Conservation (phyloP, 1,284 basidiomycete genomes). For the Thelephora terrestris region DNA sequence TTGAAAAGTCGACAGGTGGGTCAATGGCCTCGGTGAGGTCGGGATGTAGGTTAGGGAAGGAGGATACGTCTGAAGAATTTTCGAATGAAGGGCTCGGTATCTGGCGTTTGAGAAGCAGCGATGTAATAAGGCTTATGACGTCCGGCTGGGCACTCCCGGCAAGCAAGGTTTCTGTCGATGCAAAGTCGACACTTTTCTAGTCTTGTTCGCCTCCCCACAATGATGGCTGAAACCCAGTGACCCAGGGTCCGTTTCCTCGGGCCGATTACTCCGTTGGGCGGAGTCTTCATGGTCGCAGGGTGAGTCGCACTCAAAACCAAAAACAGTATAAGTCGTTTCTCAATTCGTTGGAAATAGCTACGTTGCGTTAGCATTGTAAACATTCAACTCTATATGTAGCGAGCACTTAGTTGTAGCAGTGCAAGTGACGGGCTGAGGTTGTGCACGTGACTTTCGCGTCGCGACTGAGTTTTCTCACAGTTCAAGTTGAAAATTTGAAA, state of each 20-base stretch:
- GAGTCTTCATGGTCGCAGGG: slow-evolving; percentile 69
- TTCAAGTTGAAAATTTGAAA: slow-evolving; percentile 9
- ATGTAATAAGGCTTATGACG: no score
- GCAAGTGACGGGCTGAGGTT: background rate
- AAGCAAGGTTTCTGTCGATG: no score
- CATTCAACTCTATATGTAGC: slow-evolving; percentile 3
- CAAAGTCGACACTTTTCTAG: no score
- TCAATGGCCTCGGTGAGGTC: slow-evolving; percentile 1
- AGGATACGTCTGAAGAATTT: background rate
- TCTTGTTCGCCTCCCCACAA: background rate
- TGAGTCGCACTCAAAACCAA: slow-evolving; percentile 27
- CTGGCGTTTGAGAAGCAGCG: slow-evolving; percentile 13
- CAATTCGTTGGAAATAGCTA: slow-evolving; percentile 29
- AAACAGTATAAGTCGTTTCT: background rate
- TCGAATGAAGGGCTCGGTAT: background rate
- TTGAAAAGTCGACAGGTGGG: slow-evolving; percentile 11
- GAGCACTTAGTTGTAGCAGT: background rate
- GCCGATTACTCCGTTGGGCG: slow-evolving; percentile 71
- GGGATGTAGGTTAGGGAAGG: background rate
- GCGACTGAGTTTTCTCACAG: slow-evolving; percentile 13
- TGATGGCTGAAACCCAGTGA: background rate
- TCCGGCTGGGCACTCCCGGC: no score
- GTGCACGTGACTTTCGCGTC: slow-evolving; percentile 18
- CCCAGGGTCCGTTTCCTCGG: slow-evolving; percentile 52
- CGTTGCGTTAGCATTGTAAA: slow-evolving; percentile 39